Evolutionary conservation across 805 yeast species (phyloP), one percentile per base, ranked within the genome.

Genomic region (Torulaspora delbrueckii): DNA sequence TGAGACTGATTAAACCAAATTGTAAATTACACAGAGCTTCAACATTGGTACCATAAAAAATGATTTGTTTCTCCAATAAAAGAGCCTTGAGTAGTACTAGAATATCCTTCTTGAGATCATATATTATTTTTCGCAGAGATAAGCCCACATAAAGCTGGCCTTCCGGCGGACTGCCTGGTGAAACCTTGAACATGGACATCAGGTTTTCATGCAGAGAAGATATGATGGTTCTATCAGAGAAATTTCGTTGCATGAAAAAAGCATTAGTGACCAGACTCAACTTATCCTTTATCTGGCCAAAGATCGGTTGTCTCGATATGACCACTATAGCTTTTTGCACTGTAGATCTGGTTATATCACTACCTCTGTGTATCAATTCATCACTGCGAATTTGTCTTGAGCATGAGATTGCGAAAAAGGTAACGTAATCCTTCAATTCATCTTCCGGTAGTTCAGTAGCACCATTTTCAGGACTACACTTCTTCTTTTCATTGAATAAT

Each of bases 321-420:
- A 93, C 82, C 4, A 93, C 96, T 24, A 93, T 78, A 0, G 96
- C 83, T 59, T 93, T 93, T 58, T 93, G 99, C 2, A 93, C 90
- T 0, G 88, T 81, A 1, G 96, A 84, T 46, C 99, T 72, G 0
- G 95, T 86, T 24, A 85, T 77, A 48, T 84, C 89, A 10, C 76
- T 74, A 43, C 78, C 74, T 43, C 75, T 70, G 45, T 71, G 74
- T 3, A 76, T 60, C 46, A 91, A 68, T 24, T 82, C 83, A 24
- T 76, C 74, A 1, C 85, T 71, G 34, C 77, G 72, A 34, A 91
- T 75, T 65, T 91, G 98, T 31, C 96, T 75, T 24, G 90, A 87
- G 67, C 99, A 93, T 0, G 96, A 83, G 51, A 96, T 86, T 1
- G 96, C 99, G 72, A 93, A 93, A n/a, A 89, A 66, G 0, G 99